A percentile compares a stretch with the other conserved stretches of the same genome.
phyloP scores from a whole-genome alignment of 768 basidiomycete species.

The Leucocoprinus birnbaumii region DNA sequence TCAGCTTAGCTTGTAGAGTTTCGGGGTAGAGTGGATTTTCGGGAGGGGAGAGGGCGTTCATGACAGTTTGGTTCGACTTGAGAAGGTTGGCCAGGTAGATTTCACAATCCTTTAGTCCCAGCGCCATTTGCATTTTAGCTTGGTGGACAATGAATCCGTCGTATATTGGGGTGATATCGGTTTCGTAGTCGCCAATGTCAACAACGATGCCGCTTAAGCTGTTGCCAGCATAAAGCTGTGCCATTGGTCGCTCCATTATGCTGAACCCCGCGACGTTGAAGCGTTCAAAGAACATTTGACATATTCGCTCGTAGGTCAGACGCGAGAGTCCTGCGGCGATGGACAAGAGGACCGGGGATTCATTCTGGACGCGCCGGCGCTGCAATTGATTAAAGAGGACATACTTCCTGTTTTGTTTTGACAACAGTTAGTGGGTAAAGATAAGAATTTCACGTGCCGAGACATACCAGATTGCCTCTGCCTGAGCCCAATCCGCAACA shows the following conservation, averaged over 20 bases:
- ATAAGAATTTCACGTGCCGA: neutral
- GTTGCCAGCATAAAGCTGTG: slow-evolving; percentile 79
- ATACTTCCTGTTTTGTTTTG: slow-evolving; percentile 75
- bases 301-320: slow-evolving; percentile 65
- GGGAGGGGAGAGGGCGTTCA: slow-evolving; percentile 54
- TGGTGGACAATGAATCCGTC: slow-evolving; percentile 64
- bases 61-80: slow-evolving; percentile 62
- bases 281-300: slow-evolving; percentile 88
- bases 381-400: slow-evolving; percentile 72
- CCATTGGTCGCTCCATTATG: slow-evolving; percentile 79
- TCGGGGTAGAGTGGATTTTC: slow-evolving; percentile 44
- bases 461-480: slow-evolving; percentile 85
- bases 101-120: slow-evolving; percentile 75
- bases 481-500: slow-evolving; percentile 77
- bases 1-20: slow-evolving; percentile 45
- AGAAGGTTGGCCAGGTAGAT: slow-evolving; percentile 73
- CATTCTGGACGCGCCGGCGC: slow-evolving; percentile 80
- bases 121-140: slow-evolving; percentile 49
- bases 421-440: slow-evolving; percentile 7
- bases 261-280: slow-evolving; percentile 86
- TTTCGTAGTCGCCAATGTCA: slow-evolving; percentile 75
- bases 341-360: slow-evolving; percentile 80
- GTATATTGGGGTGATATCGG: slow-evolving; percentile 75
- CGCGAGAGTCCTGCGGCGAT: slow-evolving; percentile 65
- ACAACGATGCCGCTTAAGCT: slow-evolving; percentile 72